Evolutionary conservation across 768 basidiomycete genomes (phyloP).

Genomic region (Rhodotorula sphaerocarpa): DNA sequence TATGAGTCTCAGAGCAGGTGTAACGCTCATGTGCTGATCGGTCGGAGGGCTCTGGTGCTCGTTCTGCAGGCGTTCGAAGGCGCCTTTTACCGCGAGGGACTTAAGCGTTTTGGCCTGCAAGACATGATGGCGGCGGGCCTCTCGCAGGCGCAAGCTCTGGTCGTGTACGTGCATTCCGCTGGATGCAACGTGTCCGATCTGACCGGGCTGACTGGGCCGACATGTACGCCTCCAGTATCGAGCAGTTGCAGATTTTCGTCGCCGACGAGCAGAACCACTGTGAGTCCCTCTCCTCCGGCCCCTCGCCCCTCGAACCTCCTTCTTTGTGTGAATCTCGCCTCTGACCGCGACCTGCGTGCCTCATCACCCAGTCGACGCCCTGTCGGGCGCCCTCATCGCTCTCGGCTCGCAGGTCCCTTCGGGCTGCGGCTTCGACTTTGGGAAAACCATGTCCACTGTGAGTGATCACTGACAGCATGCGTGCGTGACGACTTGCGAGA

Average conservation of each 20-base stretch:
- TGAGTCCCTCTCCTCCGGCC: not conserved
- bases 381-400: constrained; percentile 47
- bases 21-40: too few relatives aligned
- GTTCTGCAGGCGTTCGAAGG: constrained; percentile 22
- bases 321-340: too few relatives aligned
- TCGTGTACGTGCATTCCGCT: constrained; percentile 14
- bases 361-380: not conserved
- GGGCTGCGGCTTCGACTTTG: constrained; percentile 63
- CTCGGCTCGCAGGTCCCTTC: constrained; percentile 54
- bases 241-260: constrained; percentile 16
- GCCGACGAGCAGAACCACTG: constrained; percentile 21
- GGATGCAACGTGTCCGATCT: too few relatives aligned
- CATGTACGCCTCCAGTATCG: too few relatives aligned
- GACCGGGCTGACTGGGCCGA: too few relatives aligned
- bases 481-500: too few relatives aligned
- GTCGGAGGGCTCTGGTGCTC: not conserved
- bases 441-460: constrained; percentile 56
- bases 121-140: constrained; percentile 25
- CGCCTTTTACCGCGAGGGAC: constrained; percentile 19
- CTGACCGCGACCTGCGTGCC: too few relatives aligned
- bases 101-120: constrained; percentile 11
- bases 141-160: constrained; percentile 8
- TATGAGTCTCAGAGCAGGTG: too few relatives aligned
- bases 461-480: not conserved
- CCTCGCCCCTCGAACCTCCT: too few relatives aligned